Conservation (phyloP, 148 eudicot genomes). For the Silene conica region DNA sequence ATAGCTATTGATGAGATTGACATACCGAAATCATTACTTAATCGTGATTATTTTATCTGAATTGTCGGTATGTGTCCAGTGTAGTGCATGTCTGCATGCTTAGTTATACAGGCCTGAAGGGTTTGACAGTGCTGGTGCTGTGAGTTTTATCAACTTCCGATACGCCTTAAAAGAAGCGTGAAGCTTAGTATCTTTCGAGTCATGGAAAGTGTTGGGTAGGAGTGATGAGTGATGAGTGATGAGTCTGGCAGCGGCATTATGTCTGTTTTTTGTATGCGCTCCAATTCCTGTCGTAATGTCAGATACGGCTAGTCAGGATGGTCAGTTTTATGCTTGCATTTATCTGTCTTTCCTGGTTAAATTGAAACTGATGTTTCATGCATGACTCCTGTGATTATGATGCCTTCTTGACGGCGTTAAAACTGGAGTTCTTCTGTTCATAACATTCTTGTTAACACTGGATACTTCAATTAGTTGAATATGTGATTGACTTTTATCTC, state of each 20-base stretch:
- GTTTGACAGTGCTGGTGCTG: conserved; percentile 1
- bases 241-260: background rate
- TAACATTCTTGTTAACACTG: background rate
- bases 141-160: background rate
- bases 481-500: too few species aligned
- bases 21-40: too few species aligned
- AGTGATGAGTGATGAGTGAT: background rate
- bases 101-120: background rate
- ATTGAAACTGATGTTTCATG: background rate
- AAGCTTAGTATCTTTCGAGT: too few species aligned
- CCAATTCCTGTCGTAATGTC: background rate
- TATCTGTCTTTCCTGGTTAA: background rate
- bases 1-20: too few species aligned
- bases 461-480: too few species aligned
- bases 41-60: too few species aligned
- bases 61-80: too few species aligned
- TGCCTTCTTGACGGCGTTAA: too few species aligned
- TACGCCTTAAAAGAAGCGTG: background rate
- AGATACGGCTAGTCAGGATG: conserved; percentile 5
- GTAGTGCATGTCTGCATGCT: too few species aligned
- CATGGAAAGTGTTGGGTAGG: background rate
- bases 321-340: conserved; percentile 10
- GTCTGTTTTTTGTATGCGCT: background rate
- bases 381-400: too few species aligned
- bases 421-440: background rate